Base-by-base conservation (phyloP, 164 flowering plant genomes). In the Amborella trichopoda region DNA sequence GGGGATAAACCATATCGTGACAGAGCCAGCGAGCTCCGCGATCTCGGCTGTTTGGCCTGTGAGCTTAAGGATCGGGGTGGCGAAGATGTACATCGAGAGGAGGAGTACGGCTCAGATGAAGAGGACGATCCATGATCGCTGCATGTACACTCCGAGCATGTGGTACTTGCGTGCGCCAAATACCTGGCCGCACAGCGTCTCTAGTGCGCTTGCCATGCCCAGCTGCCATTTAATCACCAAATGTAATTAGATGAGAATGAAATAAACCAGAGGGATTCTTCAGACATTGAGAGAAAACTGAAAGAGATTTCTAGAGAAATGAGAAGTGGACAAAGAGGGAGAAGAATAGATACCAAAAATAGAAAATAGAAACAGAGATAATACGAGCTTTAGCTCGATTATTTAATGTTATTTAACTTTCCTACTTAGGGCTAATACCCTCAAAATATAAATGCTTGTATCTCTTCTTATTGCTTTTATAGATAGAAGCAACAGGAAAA, bases 121-220 rank as follows among this genome's bases (percentile, higher is more conserved):
- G 11, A 84, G 65, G 3, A 88, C 83, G 6, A 88, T 70, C 93
- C 89, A 88, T 8, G 97, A 88, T 4, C 97, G 61, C 52, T 88
- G 97, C 61, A 88, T 19, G 64, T 88, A 88, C 1, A 88, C 49
- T 0, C 97, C 97, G 49, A 88, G 38, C 93, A 78, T 70, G 46
- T 61, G 60, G 50, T 74, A 69, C 40, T 65, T 59, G 28, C 69
- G 74, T 1, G 97, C 96, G 1, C 96, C 97, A 28, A 49, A 88
- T 0, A 89, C 95, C 58, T 84, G 97, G 0, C 97, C 95, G 41
- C 93, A 84, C 0, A 88, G 71, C 0, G 95, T 88, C 65, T 88
- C 97, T 14, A 80, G 28, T 6, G 90, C 89, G 50, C 97, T 84
- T 5, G 83, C 94, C 85, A 87, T 83, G n/a, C 80, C 80, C n/a